Conservation (phyloP, 2,329 filamentous ascomycete genomes). For the Dothidotthia symphoricarpi region DNA sequence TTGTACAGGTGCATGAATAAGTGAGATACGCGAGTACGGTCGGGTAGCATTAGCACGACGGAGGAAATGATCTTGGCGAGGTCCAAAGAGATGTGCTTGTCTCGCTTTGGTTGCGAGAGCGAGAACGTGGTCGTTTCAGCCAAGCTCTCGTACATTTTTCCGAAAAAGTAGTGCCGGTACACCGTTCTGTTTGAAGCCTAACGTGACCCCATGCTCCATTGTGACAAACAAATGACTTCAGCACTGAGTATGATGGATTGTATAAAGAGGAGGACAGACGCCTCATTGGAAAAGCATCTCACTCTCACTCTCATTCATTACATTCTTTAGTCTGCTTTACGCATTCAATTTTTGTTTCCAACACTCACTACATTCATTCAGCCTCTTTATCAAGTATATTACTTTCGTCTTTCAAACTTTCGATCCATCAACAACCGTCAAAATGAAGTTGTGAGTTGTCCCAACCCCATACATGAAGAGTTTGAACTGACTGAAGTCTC, state of each 20-base stretch:
- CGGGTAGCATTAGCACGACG: slow-evolving; percentile 1
- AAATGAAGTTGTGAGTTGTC: slow-evolving; percentile 41
- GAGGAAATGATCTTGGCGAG: slow-evolving; percentile 3
- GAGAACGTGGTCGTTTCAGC: slow-evolving; percentile 8
- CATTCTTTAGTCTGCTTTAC: slow-evolving; percentile 26
- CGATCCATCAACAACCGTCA: slow-evolving; percentile 18
- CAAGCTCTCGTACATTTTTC: slow-evolving; percentile 1
- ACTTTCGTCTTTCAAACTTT: slow-evolving; percentile 14
- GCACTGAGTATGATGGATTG: background rate
- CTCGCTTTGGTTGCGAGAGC: background rate
- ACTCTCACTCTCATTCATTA: slow-evolving; percentile 12
- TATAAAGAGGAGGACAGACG: slow-evolving; percentile 6
- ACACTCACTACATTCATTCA: slow-evolving; percentile 20
- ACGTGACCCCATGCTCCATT: slow-evolving; percentile 3
- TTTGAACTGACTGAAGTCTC: no score
- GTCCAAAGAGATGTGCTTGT: slow-evolving; percentile 1
- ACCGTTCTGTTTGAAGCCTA: slow-evolving; percentile 7
- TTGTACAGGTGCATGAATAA: no score
- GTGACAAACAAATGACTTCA: no score
- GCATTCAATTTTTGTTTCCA: slow-evolving; percentile 19
- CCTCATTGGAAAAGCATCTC: slow-evolving; percentile 6
- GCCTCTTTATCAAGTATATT: slow-evolving; percentile 18
- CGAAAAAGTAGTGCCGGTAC: slow-evolving; percentile 8
- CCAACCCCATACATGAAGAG: no score
- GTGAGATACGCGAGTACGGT: no score